Evolutionary conservation across 2,329 filamentous ascomycete genomes (phyloP), one percentile per base, ranked within the genome.

Genomic region (Zymoseptoria brevis): DNA sequence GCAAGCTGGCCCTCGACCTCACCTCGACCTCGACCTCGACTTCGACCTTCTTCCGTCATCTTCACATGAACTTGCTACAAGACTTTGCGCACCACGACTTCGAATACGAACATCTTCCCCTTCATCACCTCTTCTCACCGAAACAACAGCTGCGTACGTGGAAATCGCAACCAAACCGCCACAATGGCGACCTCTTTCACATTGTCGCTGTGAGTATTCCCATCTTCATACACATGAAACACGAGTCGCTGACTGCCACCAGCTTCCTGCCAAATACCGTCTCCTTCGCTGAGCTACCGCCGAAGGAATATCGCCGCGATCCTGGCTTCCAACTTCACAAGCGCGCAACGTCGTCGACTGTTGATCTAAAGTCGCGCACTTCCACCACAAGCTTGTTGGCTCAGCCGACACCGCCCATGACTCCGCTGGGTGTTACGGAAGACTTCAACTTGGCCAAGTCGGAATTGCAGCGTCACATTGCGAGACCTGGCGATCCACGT

Each of bases 241-340:
- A 21, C 22, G 59, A 56, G 45, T 19, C 35, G 19, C 50, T 57
- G 41, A 60, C 48, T 50, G 6, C 21, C n/a, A 7, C 1, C 71
- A 96, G 92, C 59, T 96, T 96, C 72, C 83, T 96, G 41, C 93
- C 93, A 35, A 92, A 96, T 74, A 97, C 93, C 49, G 81, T 96
- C 69, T 87, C 96, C 74, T 97, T 97, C 74, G 71, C 78, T 57
- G 86, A 87, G 67, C 89, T 58, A 83, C 60, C 59, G 41, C 55
- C 62, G 19, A 59, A 64, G 29, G 58, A 69, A 65, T 30, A 64
- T 62, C 65, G 48, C 64, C 69, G 45, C 68, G 62, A 54, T 49
- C 58, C 60, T 16, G 60, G 64, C 2, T 62, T 65, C 53, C 55
- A 62, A 56, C 55, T 63, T 19, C 59, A 63, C 11, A 58, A 62